Percentiles rank a stretch among this genome's conserved stretches.
phyloP scores from a whole-genome alignment of 148 eudicot genomes.

The Amaranthus cruentus region DNA sequence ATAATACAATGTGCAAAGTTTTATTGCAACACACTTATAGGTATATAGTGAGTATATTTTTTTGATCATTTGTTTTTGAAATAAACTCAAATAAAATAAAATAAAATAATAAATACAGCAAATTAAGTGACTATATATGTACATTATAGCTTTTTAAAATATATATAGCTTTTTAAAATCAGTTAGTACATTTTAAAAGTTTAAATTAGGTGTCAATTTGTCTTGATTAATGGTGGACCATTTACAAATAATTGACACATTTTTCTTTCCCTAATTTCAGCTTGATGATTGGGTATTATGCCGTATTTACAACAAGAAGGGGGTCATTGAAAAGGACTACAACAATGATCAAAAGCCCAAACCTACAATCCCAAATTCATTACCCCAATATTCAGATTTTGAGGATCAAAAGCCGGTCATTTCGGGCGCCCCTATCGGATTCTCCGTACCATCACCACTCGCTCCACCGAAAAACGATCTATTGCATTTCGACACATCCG shows the following conservation, averaged over 20 bases:
- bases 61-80: too few relatives aligned
- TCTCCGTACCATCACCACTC: background rate
- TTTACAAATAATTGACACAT: background rate
- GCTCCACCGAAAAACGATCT: constrained; percentile 28
- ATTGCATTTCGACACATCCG: constrained; percentile 48
- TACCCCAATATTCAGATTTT: constrained; percentile 20
- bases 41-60: too few relatives aligned
- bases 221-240: background rate
- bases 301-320: constrained; percentile 84
- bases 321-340: constrained; percentile 38
- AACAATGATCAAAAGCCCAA: constrained; percentile 16
- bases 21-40: background rate
- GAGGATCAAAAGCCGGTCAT: constrained; percentile 48
- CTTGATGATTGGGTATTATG: constrained; percentile 79
- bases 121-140: too few relatives aligned
- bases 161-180: too few relatives aligned
- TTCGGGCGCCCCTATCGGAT: constrained; percentile 12
- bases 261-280: constrained; percentile 27
- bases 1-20: background rate
- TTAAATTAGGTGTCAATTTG: background rate
- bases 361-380: background rate
- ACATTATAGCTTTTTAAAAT: too few relatives aligned
- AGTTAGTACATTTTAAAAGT: background rate
- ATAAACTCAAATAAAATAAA: too few relatives aligned
- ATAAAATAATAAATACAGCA: too few relatives aligned